These are phyloP conservation scores for Phytophthora pinifolia DNA, from an alignment of 352 stramenopile species.

Conservation along the genomic window DNA sequence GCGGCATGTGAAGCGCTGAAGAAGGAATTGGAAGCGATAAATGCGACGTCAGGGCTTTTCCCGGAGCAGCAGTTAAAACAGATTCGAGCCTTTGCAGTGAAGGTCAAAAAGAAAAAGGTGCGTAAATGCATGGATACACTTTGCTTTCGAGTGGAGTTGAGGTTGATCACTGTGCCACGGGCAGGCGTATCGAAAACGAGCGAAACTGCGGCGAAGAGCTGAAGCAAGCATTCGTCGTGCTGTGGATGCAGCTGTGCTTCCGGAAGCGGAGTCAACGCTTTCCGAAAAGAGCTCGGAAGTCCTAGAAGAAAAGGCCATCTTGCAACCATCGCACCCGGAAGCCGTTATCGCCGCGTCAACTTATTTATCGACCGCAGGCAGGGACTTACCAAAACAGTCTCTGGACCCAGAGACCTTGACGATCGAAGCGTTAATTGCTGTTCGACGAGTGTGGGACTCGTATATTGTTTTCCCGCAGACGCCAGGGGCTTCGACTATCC, in stretches of 20 bases:
- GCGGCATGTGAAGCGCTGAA: slow-evolving; percentile 28
- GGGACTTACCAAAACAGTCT: background rate
- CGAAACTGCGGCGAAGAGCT: slow-evolving; percentile 20
- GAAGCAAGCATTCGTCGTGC: slow-evolving; percentile 22
- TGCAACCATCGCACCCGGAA: background rate
- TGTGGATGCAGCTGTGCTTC: slow-evolving; percentile 1
- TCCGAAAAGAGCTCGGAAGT: background rate
- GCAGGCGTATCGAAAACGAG: slow-evolving; percentile 36
- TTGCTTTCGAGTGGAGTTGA: background rate
- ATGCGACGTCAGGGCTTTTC: slow-evolving; percentile 24
- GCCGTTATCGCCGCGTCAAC: background rate
- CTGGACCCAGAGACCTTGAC: slow-evolving; percentile 30
- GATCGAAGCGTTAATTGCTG: slow-evolving; percentile 33
- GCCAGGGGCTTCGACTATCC: slow-evolving; percentile 35
- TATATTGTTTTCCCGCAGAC: slow-evolving; percentile 32
- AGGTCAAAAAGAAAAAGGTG: slow-evolving; percentile 39
- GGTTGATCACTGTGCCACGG: background rate
- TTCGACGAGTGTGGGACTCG: slow-evolving; percentile 40
- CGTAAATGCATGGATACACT: background rate
- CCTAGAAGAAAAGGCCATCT: background rate
- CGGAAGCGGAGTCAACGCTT: background rate
- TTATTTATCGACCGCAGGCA: slow-evolving; percentile 1
- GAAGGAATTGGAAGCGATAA: slow-evolving; percentile 25
- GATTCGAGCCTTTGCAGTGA: slow-evolving; percentile 23
- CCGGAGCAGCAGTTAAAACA: slow-evolving; percentile 14